Conservation (phyloP, 306 rosid species). For the Cicer judaicum region DNA sequence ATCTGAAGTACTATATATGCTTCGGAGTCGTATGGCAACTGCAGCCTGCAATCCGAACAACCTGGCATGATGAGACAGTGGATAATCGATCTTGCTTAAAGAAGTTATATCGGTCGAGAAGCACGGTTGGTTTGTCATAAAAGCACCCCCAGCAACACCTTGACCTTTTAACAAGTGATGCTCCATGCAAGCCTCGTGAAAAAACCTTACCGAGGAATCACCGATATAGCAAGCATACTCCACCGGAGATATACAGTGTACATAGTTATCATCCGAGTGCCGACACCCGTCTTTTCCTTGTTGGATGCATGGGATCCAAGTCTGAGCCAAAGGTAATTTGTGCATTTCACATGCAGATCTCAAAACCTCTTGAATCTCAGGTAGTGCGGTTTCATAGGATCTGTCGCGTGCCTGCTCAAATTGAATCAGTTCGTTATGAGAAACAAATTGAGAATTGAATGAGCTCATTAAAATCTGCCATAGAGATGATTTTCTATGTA, state of each 20-base stretch:
- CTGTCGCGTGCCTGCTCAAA: slow-evolving; percentile 61
- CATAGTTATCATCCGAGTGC: slow-evolving; percentile 74
- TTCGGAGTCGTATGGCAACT: slow-evolving; percentile 86
- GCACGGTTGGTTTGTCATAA: slow-evolving; percentile 81
- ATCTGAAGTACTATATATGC: slow-evolving; percentile 61
- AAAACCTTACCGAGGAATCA: slow-evolving; percentile 56
- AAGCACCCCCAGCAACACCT: slow-evolving; percentile 90
- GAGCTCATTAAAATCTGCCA: slow-evolving; percentile 30
- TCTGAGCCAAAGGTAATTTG: slow-evolving; percentile 89
- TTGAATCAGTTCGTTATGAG: slow-evolving; percentile 31
- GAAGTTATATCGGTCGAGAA: slow-evolving; percentile 76
- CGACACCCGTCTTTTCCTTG: slow-evolving; percentile 86
- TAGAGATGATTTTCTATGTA: slow-evolving; percentile 43
- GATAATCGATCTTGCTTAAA: slow-evolving; percentile 75
- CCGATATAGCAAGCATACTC: slow-evolving; percentile 86
- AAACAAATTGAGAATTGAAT: slow-evolving; percentile 35
- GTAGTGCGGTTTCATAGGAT: slow-evolving; percentile 68
- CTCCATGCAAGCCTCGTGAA: slow-evolving; percentile 96
- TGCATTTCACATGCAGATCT: slow-evolving; percentile 84
- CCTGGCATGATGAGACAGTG: slow-evolving; percentile 88
- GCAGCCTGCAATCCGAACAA: slow-evolving; percentile 79
- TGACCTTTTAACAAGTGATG: slow-evolving; percentile 95
- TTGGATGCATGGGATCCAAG: slow-evolving; percentile 84
- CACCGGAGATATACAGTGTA: slow-evolving; percentile 82
- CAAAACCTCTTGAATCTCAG: slow-evolving; percentile 74